These are phyloP conservation scores for Chondrus crispus DNA, from an alignment of 23 red algal species.

Conservation along the genomic window DNA sequence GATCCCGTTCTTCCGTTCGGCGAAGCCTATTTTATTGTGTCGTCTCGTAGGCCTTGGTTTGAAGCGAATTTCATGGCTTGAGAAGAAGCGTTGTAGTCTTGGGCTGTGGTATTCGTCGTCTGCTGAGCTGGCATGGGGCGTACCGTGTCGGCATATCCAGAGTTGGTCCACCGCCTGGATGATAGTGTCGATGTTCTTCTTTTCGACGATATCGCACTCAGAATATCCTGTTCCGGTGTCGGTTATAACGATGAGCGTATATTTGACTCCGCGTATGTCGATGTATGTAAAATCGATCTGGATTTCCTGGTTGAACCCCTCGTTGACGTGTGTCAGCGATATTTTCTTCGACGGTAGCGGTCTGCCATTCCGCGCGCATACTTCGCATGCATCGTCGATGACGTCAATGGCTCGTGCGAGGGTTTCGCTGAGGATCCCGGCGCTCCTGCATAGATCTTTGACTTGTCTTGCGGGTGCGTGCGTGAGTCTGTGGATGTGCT, in stretches of 20 bases:
- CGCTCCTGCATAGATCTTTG: background rate
- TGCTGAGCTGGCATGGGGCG: background rate
- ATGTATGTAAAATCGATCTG: background rate
- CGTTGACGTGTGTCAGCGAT: background rate
- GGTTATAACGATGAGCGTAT: background rate
- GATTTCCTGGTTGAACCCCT: background rate
- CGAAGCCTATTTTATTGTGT: constrained; percentile 13
- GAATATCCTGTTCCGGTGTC: background rate
- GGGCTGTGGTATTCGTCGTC: constrained; percentile 7
- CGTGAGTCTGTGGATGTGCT: background rate
- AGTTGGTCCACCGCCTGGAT: background rate
- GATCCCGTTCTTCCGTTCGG: background rate
- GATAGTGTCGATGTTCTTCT: background rate
- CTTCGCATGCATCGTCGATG: background rate
- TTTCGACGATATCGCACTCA: background rate
- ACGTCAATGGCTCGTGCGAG: background rate
- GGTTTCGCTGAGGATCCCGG: background rate
- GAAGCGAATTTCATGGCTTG: background rate
- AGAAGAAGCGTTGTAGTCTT: background rate
- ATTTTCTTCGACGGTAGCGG: background rate
- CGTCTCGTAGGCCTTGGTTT: constrained; percentile 12
- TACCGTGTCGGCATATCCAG: background rate
- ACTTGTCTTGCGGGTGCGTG: background rate
- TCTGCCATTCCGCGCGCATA: background rate
- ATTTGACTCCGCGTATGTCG: background rate